A percentile compares a stretch with the other conserved stretches of the same genome.
phyloP scores from a whole-genome alignment of 2,329 filamentous ascomycete species.

The Chrysoporthe austroafricana region DNA sequence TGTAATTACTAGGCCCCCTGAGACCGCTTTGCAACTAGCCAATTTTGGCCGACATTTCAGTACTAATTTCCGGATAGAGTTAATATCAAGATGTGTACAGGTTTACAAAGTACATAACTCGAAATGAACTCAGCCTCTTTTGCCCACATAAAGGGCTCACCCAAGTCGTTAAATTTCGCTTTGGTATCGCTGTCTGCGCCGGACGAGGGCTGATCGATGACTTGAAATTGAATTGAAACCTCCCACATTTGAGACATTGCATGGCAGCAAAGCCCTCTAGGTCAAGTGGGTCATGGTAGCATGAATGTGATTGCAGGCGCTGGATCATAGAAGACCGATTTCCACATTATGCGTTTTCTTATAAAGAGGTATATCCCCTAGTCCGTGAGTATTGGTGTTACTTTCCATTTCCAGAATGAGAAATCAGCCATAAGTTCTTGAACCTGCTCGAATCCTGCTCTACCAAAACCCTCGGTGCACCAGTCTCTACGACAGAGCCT shows the following conservation, averaged over 20 bases:
- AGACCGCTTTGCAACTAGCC: not conserved
- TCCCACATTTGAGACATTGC: too few relatives aligned
- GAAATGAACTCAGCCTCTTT: not conserved
- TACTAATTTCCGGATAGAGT: not conserved
- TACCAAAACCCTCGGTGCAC: conserved; percentile 28
- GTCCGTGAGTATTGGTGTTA: too few relatives aligned
- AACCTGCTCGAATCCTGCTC: conserved; percentile 13
- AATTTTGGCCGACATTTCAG: not conserved
- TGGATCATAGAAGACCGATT: too few relatives aligned
- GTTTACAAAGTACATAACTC: not conserved
- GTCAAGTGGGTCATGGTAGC: too few relatives aligned
- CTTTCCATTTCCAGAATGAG: not conserved
- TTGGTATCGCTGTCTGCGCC: not conserved
- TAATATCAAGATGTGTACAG: not conserved
- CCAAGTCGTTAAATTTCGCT: not conserved
- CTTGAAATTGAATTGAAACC: not conserved
- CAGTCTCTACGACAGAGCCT: conserved; percentile 50
- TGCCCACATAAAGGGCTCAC: not conserved
- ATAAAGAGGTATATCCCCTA: too few relatives aligned
- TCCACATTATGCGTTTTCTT: too few relatives aligned
- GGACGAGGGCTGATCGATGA: not conserved
- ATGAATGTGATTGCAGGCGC: too few relatives aligned
- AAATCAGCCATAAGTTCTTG: conserved; percentile 20
- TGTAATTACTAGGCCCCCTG: not conserved
- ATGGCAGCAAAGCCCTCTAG: too few relatives aligned